Conservation (phyloP, 1,139 yeast genomes). For the Pichia sp. region DNA sequence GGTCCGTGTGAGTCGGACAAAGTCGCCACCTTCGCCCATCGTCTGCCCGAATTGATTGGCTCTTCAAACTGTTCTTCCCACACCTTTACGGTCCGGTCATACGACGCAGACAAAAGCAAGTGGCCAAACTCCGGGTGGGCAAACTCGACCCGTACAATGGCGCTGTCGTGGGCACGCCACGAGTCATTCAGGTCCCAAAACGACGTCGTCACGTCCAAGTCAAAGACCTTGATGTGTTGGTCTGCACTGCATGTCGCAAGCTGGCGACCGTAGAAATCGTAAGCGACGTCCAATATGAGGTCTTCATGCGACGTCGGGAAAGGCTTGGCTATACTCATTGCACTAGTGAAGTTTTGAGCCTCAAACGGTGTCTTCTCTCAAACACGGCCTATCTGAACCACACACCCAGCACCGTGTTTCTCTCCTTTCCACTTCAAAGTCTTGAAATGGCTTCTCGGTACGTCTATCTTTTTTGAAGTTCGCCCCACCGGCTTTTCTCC, state of each 20-base stretch:
- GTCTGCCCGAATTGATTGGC: constrained; percentile 64
- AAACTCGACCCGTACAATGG: constrained; percentile 79
- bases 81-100: constrained; percentile 80
- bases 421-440: too few relatives aligned
- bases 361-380: too few relatives aligned
- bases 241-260: constrained; percentile 91
- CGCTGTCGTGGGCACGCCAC: constrained; percentile 94
- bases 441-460: too few relatives aligned
- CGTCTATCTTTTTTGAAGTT: too few relatives aligned
- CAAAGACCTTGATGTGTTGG: constrained; percentile 85
- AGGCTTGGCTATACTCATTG: constrained; percentile 39
- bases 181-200: constrained; percentile 80
- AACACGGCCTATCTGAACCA: too few relatives aligned
- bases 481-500: too few relatives aligned
- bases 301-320: constrained; percentile 90
- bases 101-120: constrained; percentile 80
- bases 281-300: constrained; percentile 79
- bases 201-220: constrained; percentile 49
- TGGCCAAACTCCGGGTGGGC: constrained; percentile 94
- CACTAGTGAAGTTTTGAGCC: too few relatives aligned
- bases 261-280: constrained; percentile 85
- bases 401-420: too few relatives aligned
- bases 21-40: constrained; percentile 76
- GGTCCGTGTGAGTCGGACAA: constrained; percentile 87
- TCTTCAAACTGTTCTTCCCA: constrained; percentile 92